phyloP scores from a whole-genome alignment of 306 rosid species.

The Citrullus mucosospermus region DNA sequence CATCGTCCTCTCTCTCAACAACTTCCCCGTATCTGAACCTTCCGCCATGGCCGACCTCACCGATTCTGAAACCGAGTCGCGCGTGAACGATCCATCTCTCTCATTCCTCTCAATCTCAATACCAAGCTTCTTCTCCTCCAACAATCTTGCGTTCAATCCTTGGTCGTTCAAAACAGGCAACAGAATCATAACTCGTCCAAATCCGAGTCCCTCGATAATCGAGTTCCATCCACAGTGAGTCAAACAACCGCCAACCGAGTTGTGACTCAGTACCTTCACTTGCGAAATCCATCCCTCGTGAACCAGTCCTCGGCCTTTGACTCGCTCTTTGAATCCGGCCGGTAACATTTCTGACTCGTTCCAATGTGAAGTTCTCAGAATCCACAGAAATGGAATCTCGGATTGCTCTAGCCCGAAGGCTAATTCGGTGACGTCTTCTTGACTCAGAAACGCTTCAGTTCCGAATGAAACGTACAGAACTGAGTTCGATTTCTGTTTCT shows the following conservation, averaged over 20 bases:
- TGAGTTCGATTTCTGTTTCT: conserved; percentile 13
- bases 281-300: conserved; percentile 30
- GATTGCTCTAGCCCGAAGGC: conserved; percentile 29
- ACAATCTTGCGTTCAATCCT: conserved; percentile 29
- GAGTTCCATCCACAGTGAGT: conserved; percentile 47
- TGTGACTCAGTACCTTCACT: conserved; percentile 22
- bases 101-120: conserved; percentile 26
- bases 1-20: conserved; percentile 7
- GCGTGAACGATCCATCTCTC: conserved; percentile 23
- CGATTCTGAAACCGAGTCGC: conserved; percentile 22
- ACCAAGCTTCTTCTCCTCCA: conserved; percentile 16
- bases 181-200: conserved; percentile 24
- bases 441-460: conserved; percentile 23
- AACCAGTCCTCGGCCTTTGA: conserved; percentile 16
- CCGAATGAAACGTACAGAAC: conserved; percentile 29
- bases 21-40: conserved; percentile 9
- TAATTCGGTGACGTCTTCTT: conserved; percentile 20
- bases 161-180: conserved; percentile 28
- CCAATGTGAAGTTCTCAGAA: conserved; percentile 9
- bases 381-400: conserved; percentile 28
- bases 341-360: conserved; percentile 21
- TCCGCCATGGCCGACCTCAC: conserved; percentile 28
- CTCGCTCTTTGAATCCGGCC: conserved; percentile 23
- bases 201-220: conserved; percentile 29
- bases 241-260: conserved; percentile 29